Conservation (phyloP, 192 early-diverging fungal species). For the Coemansia biformis region DNA sequence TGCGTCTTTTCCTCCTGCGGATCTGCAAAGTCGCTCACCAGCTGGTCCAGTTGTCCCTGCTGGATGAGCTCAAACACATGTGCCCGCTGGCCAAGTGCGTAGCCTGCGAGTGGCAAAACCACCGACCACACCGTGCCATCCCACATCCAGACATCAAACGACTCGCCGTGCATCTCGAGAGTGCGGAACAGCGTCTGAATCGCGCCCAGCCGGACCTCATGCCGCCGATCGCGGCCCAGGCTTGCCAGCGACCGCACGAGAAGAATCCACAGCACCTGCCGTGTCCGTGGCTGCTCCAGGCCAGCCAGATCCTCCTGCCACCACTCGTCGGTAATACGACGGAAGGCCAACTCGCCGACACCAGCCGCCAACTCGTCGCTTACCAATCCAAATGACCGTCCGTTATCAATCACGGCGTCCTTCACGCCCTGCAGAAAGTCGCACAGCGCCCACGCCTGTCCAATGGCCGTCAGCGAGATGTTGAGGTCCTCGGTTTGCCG, state of each 20-base stretch:
- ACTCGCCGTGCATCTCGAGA: constrained; percentile 80
- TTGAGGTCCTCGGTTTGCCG: constrained; percentile 85
- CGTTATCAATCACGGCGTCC: too few species aligned
- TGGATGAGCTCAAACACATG: constrained; percentile 10
- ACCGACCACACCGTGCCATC: constrained; percentile 80
- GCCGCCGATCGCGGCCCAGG: constrained; percentile 76
- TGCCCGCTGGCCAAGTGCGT: constrained; percentile 17
- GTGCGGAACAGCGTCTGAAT: constrained; percentile 94
- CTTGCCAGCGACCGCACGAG: constrained; percentile 76
- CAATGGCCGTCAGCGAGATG: constrained; percentile 87
- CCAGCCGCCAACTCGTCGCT: constrained; percentile 5
- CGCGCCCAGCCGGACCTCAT: constrained; percentile 90
- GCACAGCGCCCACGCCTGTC: constrained; percentile 86
- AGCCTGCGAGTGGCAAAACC: constrained; percentile 65
- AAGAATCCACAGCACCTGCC: constrained; percentile 79
- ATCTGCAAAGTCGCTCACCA: constrained; percentile 9
- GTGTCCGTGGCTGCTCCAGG: constrained; percentile 3
- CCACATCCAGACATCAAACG: constrained; percentile 71
- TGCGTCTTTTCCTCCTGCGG: constrained; percentile 9
- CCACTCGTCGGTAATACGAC: constrained; percentile 5
- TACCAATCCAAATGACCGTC: too few species aligned
- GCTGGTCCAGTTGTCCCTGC: constrained; percentile 2
- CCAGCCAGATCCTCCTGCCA: constrained; percentile 22
- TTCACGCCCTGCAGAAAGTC: constrained; percentile 69
- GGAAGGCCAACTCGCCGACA: constrained; percentile 8